phyloP scores from a whole-genome alignment of 1,284 basidiomycete genomes.

The Spongispora temasekensis region DNA sequence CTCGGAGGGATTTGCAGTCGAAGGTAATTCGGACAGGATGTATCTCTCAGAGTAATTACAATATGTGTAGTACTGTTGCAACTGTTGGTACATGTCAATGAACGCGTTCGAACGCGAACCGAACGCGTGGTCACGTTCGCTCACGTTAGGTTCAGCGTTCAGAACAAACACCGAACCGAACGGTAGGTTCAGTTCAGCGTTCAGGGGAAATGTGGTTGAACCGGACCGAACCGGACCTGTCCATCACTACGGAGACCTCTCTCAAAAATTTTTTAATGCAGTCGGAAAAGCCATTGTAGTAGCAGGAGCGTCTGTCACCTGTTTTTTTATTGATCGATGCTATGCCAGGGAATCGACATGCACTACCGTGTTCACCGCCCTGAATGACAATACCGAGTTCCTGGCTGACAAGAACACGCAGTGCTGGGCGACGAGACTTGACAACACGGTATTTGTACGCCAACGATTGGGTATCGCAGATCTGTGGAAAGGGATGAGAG shows the following conservation, averaged over 20 bases:
- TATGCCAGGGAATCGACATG: slow-evolving; percentile 38
- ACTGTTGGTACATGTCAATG: neutral
- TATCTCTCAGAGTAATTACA: neutral
- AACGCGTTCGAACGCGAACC: neutral
- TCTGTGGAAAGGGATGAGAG: slow-evolving; percentile 80
- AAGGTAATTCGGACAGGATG: neutral
- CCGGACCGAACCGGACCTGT: slow-evolving; percentile 3
- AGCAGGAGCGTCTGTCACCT: slow-evolving; percentile 93
- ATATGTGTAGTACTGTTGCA: neutral
- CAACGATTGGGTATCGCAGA: slow-evolving; percentile 82
- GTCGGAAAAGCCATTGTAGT: slow-evolving; percentile 95
- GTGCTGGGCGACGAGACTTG: slow-evolving; percentile 69
- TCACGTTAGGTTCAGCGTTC: slow-evolving; percentile 2
- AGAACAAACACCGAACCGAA: neutral
- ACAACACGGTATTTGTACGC: slow-evolving; percentile 57
- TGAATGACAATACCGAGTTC: slow-evolving; percentile 88
- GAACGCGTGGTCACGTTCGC: slow-evolving; percentile 1
- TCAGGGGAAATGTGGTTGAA: neutral
- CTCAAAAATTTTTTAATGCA: slow-evolving; percentile 91
- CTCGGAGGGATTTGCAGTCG: neutral
- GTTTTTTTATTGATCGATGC: slow-evolving; percentile 5
- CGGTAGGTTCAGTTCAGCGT: slow-evolving; percentile 1
- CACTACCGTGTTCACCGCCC: slow-evolving; percentile 84
- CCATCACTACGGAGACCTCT: slow-evolving; percentile 35
- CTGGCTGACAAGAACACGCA: slow-evolving; percentile 82